These are phyloP conservation scores for Colletotrichum tamarilloi DNA, from an alignment of 2,329 filamentous ascomycete genomes.

Conservation along the genomic window DNA sequence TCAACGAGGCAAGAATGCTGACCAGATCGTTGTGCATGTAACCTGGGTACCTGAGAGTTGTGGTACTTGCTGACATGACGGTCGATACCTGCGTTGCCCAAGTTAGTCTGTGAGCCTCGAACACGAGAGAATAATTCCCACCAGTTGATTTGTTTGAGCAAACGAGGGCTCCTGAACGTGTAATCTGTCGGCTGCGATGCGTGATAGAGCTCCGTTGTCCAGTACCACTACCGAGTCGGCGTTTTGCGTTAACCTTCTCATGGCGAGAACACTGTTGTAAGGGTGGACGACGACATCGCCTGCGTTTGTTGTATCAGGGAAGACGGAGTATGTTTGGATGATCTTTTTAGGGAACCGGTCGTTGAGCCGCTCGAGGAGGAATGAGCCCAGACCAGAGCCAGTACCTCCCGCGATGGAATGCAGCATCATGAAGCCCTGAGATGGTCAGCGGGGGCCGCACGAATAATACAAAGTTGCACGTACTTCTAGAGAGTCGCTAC, in stretches of 20 bases:
- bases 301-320: conserved; percentile 89
- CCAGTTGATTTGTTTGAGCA: conserved; percentile 96
- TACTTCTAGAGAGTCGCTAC: conserved; percentile 94
- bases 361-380: conserved; percentile 93
- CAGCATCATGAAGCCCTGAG: conserved; percentile 93
- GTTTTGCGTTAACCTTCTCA: conserved; percentile 92
- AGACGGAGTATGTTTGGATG: conserved; percentile 98
- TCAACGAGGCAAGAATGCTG: conserved; percentile 94
- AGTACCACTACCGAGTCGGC: conserved; percentile 97
- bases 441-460: conserved; percentile 37
- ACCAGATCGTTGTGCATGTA: conserved; percentile 99
- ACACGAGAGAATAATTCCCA: conserved; percentile 46
- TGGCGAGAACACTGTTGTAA: conserved; percentile 95
- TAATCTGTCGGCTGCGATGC: conserved; percentile 92
- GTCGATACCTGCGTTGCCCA: conserved; percentile 76
- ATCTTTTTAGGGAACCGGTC: conserved; percentile 99
- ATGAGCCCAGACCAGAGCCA: conserved; percentile 94
- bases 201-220: conserved; percentile 92
- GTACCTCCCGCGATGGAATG: conserved; percentile 98
- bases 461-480: conserved; percentile 10
- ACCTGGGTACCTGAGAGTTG: conserved; percentile 93
- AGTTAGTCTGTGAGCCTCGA: background rate
- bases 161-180: conserved; percentile 97
- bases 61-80: conserved; percentile 98
- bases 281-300: conserved; percentile 96